phyloP scores from a whole-genome alignment of 2,329 filamentous ascomycete species.

The Eutypella sp. region DNA sequence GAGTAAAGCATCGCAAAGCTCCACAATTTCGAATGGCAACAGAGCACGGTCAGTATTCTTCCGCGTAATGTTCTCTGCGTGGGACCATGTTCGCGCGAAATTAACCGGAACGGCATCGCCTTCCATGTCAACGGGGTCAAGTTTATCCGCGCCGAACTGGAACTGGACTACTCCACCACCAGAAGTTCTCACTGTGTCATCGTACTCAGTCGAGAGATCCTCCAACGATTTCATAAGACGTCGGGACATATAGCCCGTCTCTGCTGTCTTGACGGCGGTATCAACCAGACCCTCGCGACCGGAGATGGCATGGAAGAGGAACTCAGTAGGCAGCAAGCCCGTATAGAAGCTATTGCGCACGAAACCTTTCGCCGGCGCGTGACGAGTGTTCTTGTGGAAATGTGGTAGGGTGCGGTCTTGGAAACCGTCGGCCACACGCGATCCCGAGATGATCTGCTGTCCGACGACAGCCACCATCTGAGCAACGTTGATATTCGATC shows the following conservation, averaged over 20 bases:
- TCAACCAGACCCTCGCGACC: conserved; percentile 97
- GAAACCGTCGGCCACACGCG: conserved; percentile 92
- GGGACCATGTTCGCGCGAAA: conserved; percentile 85
- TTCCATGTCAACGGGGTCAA: conserved; percentile 98
- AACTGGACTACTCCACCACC: conserved; percentile 89
- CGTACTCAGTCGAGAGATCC: conserved; percentile 88
- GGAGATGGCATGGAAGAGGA: conserved; percentile 97
- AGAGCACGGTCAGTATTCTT: conserved; percentile 70
- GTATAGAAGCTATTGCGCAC: conserved; percentile 97
- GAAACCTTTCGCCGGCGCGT: conserved; percentile 94
- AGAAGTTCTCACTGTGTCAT: conserved; percentile 90
- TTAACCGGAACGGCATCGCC: conserved; percentile 87
- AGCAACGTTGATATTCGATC: conserved; percentile 95
- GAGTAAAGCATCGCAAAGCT: conserved; percentile 64
- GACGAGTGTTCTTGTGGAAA: conserved; percentile 87
- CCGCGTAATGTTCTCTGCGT: conserved; percentile 72
- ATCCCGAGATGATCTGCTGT: conserved; percentile 93
- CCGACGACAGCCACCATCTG: conserved; percentile 98
- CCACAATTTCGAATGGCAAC: conserved; percentile 66
- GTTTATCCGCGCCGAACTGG: conserved; percentile 91
- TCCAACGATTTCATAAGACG: conserved; percentile 97
- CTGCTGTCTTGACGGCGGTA: conserved; percentile 97
- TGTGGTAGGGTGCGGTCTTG: conserved; percentile 92
- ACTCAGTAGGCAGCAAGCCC: conserved; percentile 83
- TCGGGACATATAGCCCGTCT: conserved; percentile 98